Evolutionary conservation across 768 basidiomycete species (phyloP).

Genomic region (Hemileccinum impolitum): DNA sequence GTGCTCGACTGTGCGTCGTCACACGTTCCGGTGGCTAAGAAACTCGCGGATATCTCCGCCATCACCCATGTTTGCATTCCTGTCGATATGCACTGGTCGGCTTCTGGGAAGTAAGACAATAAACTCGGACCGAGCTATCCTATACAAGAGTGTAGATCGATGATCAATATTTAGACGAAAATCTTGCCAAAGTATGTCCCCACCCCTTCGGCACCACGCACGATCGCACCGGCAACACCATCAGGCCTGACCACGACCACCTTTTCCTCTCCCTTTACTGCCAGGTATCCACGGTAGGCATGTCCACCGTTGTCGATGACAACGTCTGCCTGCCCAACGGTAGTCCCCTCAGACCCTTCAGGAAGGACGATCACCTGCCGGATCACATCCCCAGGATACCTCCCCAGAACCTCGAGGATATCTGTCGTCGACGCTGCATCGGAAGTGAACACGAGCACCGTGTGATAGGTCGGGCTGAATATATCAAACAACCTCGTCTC

Average conservation of each 20-base stretch:
- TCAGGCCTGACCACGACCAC: conserved; percentile 44
- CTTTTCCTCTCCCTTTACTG: conserved; percentile 24
- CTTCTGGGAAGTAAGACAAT: too few species aligned
- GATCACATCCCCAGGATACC: conserved; percentile 6
- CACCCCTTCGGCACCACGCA: conserved; percentile 16
- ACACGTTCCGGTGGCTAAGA: too few species aligned
- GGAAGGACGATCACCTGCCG: conserved; percentile 17
- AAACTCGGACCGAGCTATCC: too few species aligned
- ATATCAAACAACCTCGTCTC: conserved; percentile 3
- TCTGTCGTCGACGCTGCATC: conserved; percentile 2
- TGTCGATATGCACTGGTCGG: too few species aligned
- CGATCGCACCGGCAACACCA: conserved; percentile 38
- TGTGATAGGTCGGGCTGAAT: conserved; percentile 5
- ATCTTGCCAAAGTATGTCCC: conserved; percentile 18
- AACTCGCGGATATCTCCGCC: too few species aligned
- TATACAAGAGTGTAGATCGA: too few species aligned
- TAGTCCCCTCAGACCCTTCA: neutral
- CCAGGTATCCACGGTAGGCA: conserved; percentile 39
- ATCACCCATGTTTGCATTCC: too few species aligned
- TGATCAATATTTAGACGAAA: neutral
- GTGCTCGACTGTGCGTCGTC: too few species aligned
- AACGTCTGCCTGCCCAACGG: conserved; percentile 22
- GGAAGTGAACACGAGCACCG: conserved; percentile 28
- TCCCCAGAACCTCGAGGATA: conserved; percentile 7
- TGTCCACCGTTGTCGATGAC: conserved; percentile 38